Evolutionary conservation across 495 filamentous ascomycete species (phyloP).

Genomic region (Penicillium canariense): DNA sequence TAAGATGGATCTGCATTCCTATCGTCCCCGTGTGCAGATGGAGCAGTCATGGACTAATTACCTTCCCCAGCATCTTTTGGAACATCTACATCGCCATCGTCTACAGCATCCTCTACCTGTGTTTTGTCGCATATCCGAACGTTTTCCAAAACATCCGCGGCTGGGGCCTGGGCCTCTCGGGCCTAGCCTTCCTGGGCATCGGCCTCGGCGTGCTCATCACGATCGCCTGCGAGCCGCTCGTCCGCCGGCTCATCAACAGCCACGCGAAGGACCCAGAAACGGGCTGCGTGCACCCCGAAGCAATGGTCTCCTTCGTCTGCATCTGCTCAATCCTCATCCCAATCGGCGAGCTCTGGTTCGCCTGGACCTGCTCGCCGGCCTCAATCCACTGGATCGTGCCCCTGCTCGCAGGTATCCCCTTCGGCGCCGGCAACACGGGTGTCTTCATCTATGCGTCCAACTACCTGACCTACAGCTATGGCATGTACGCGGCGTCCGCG

Average conservation of each 20-base stretch:
- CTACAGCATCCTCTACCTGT: slow-evolving; percentile 76
- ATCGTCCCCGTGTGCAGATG: not conserved
- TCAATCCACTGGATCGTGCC: slow-evolving; percentile 74
- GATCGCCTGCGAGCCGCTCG: slow-evolving; percentile 66
- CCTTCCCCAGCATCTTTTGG: slow-evolving; percentile 61
- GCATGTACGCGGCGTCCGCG: slow-evolving; percentile 73
- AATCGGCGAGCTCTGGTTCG: slow-evolving; percentile 72
- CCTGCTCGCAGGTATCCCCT: slow-evolving; percentile 73
- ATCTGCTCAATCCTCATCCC: slow-evolving; percentile 67
- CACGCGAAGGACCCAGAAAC: slow-evolving; percentile 68
- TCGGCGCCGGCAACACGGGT: slow-evolving; percentile 72
- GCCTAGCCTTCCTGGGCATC: slow-evolving; percentile 74
- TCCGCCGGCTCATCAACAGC: slow-evolving; percentile 68
- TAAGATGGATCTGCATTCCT: slow-evolving; percentile 36
- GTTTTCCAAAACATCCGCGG: slow-evolving; percentile 70
- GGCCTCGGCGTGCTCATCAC: slow-evolving; percentile 67
- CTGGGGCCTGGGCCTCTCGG: slow-evolving; percentile 65
- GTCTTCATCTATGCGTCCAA: slow-evolving; percentile 79
- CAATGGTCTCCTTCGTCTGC: slow-evolving; percentile 68
- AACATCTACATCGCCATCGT: slow-evolving; percentile 67
- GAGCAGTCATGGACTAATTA: not conserved
- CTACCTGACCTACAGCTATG: slow-evolving; percentile 76
- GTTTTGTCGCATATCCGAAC: slow-evolving; percentile 79
- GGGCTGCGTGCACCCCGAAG: slow-evolving; percentile 66
- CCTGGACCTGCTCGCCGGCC: slow-evolving; percentile 72